Conservation (phyloP, 2,329 filamentous ascomycete genomes). For the Fusarium bulbicola region DNA sequence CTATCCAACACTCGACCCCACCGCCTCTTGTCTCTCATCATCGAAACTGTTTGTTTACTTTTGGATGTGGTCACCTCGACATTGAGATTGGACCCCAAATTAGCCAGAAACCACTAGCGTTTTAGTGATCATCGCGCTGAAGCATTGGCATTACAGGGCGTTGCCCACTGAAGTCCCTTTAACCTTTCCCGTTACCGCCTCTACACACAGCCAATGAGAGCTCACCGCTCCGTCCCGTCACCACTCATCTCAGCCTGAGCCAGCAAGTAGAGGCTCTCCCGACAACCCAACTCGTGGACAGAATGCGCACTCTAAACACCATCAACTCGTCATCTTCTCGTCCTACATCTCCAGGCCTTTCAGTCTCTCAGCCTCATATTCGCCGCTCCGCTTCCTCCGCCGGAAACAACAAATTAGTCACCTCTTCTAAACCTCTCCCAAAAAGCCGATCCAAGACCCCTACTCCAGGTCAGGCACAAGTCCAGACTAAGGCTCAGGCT, state of each 20-base stretch:
- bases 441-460: slow-evolving; percentile 26
- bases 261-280: slow-evolving; percentile 25
- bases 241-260: slow-evolving; percentile 28
- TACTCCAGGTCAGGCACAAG: slow-evolving; percentile 19
- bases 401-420: slow-evolving; percentile 16
- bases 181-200: slow-evolving; percentile 29
- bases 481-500: slow-evolving; percentile 20
- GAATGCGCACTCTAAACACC: slow-evolving; percentile 43
- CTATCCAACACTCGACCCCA: slow-evolving; percentile 17
- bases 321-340: slow-evolving; percentile 40
- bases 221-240: slow-evolving; percentile 18
- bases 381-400: slow-evolving; percentile 23
- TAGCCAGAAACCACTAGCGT: slow-evolving; percentile 19
- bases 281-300: slow-evolving; percentile 32
- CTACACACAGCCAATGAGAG: slow-evolving; percentile 33
- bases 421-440: slow-evolving; percentile 30
- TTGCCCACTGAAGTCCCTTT: slow-evolving; percentile 24
- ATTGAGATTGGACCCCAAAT: slow-evolving; percentile 19
- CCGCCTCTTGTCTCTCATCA: slow-evolving; percentile 23
- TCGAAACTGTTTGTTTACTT: slow-evolving; percentile 32
- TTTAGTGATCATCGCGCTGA: slow-evolving; percentile 22
- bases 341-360: slow-evolving; percentile 22
- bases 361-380: slow-evolving; percentile 13
- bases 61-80: slow-evolving; percentile 20
- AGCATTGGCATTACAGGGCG: background rate